Percentiles rank a stretch among this genome's conserved stretches.
Evolutionary conservation across 176 grass and related monocot genomes (phyloP).

Genomic region (Paspalum vaginatum): DNA sequence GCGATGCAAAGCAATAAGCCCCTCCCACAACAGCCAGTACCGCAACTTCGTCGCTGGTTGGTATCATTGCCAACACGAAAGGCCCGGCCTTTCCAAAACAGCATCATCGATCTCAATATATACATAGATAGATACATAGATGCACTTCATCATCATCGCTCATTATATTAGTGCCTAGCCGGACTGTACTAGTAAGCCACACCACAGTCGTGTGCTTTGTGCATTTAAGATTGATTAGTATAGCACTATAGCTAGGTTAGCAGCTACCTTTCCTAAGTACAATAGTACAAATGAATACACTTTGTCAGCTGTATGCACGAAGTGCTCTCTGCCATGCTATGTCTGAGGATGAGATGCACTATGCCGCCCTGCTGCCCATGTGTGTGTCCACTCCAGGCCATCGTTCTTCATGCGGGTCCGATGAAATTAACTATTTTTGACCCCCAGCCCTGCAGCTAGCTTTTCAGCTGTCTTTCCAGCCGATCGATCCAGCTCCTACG

Average conservation of each 20-base stretch:
- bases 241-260: neutral
- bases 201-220: neutral
- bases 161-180: too few species aligned
- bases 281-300: neutral
- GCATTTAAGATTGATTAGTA: too few species aligned
- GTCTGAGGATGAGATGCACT: neutral
- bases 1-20: neutral
- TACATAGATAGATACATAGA: neutral
- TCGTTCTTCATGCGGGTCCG: neutral
- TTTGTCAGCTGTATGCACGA: too few species aligned
- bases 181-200: neutral
- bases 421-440: neutral
- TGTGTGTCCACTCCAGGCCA: neutral
- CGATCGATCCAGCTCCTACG: neutral
- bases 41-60: constrained; percentile 3
- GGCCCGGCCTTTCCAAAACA: neutral
- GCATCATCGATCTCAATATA: neutral
- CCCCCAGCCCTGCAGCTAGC: too few species aligned
- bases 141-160: neutral
- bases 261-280: neutral
- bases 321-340: neutral
- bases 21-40: neutral
- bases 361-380: neutral
- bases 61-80: constrained; percentile 29
- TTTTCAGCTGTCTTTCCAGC: constrained; percentile 22